Evolutionary conservation across 805 yeast genomes (phyloP).

Genomic region (Metschnikowia orientalis): DNA sequence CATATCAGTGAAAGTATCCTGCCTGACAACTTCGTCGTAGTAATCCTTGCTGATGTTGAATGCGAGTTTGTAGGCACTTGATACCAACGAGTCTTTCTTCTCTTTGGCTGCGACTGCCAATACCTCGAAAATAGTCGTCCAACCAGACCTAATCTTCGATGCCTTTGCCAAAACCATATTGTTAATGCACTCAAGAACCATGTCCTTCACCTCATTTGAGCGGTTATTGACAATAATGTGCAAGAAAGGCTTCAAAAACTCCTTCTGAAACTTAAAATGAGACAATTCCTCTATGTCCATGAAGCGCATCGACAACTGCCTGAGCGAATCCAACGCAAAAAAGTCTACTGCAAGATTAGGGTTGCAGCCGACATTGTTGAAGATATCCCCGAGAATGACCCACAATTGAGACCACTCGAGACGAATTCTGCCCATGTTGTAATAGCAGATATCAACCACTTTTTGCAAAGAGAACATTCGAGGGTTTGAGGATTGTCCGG

Average conservation of each 20-base stretch:
- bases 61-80: constrained; percentile 59
- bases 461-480: constrained; percentile 90
- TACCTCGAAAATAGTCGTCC: constrained; percentile 84
- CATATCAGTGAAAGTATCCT: constrained; percentile 64
- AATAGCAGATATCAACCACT: constrained; percentile 95
- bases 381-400: constrained; percentile 88
- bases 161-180: constrained; percentile 81
- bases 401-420: constrained; percentile 96
- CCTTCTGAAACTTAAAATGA: constrained; percentile 93
- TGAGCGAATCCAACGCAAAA: constrained; percentile 89
- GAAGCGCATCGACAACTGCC: constrained; percentile 90
- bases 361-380: constrained; percentile 80
- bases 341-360: constrained; percentile 70
- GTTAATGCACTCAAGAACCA: constrained; percentile 85
- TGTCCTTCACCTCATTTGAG: constrained; percentile 69
- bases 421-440: constrained; percentile 93
- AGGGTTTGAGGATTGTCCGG: constrained; percentile 77
- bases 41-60: constrained; percentile 58
- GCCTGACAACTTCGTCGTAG: constrained; percentile 57
- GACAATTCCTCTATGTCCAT: constrained; percentile 90
- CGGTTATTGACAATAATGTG: constrained; percentile 67
- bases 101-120: constrained; percentile 70
- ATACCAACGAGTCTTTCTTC: constrained; percentile 53
- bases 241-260: constrained; percentile 87
- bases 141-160: constrained; percentile 78